A percentile compares a stretch with the other conserved stretches of the same genome.
phyloP scores from a whole-genome alignment of 1,139 yeast genomes.

The Chernovozyma sophiae-reginae region DNA sequence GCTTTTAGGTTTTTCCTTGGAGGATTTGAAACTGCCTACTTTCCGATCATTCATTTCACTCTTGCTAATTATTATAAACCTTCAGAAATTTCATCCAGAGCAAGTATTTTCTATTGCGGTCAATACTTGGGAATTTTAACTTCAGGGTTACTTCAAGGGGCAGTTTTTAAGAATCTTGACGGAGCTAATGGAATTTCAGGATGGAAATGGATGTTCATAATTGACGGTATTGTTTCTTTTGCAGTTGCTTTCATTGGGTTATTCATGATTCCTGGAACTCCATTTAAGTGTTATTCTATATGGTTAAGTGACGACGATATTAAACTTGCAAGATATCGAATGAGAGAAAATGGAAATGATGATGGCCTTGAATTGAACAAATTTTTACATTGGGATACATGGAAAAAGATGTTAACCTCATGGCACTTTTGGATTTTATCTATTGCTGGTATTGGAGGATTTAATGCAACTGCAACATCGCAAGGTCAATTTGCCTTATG shows the following conservation, averaged over 20 bases:
- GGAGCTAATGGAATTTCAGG: conserved; percentile 18
- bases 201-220: conserved; percentile 30
- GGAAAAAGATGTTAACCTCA: conserved; percentile 36
- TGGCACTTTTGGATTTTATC: conserved; percentile 44
- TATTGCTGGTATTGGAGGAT: conserved; percentile 48
- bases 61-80: conserved; percentile 25
- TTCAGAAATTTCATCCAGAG: conserved; percentile 23
- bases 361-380: conserved; percentile 15
- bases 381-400: conserved; percentile 22
- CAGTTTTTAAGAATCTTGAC: conserved; percentile 17
- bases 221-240: conserved; percentile 24
- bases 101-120: conserved; percentile 25
- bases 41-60: conserved; percentile 20
- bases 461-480: conserved; percentile 27
- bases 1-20: conserved; percentile 29
- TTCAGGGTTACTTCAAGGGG: conserved; percentile 25
- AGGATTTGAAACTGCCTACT: conserved; percentile 23
- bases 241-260: conserved; percentile 23
- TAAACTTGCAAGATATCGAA: conserved; percentile 19
- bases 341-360: conserved; percentile 23
- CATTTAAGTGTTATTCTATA: conserved; percentile 23
- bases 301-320: conserved; percentile 29
- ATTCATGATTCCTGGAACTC: conserved; percentile 28
- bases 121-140: conserved; percentile 28
- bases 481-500: conserved; percentile 46